Base-by-base conservation (phyloP, 176 grass and related monocot genomes). In the Eragrostis nindensis region DNA sequence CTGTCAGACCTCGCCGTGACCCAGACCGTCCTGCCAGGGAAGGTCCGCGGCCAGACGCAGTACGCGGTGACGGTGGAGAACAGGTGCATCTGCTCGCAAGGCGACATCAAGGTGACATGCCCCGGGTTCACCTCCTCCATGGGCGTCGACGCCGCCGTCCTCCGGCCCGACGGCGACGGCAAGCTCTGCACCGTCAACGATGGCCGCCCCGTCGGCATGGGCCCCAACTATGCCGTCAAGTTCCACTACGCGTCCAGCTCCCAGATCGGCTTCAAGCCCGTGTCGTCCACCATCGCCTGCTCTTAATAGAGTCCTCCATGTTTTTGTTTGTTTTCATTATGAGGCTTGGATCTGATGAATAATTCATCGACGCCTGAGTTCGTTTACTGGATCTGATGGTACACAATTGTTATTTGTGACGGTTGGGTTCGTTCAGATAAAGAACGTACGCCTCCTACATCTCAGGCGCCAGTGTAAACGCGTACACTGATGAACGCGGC, bases 391-490 rank as follows among this genome's bases (percentile, higher is more conserved):
- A 36, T 36, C n/a, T n/a, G n/a, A n/a, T n/a, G 32, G 32, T 36
- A 36, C 32, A 2, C 1, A 36, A 36, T 36, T 2, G 32, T 2
- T 2, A 36, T 4, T 36, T 36, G n/a, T n/a, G n/a, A n/a, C n/a
- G n/a, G n/a, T n/a, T n/a, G n/a, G n/a, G n/a, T n/a, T n/a, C n/a
- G n/a, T n/a, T n/a, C n/a, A n/a, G n/a, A n/a, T n/a, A n/a, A n/a
- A n/a, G n/a, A n/a, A n/a, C n/a, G n/a, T n/a, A n/a, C n/a, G n/a
- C n/a, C n/a, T n/a, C n/a, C n/a, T n/a, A n/a, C n/a, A n/a, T 36
- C 32, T 36, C 32, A 36, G 1, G 32, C 32, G 64, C 76, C 91
- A 80, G 47, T 97, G n/a, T n/a, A n/a, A n/a, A n/a, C n/a, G n/a
- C n/a, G n/a, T n/a, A n/a, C n/a, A n/a, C n/a, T n/a, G n/a, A n/a